These are phyloP conservation scores for Brassica cretica DNA, from an alignment of 345 rosid genomes.

Conservation along the genomic window DNA sequence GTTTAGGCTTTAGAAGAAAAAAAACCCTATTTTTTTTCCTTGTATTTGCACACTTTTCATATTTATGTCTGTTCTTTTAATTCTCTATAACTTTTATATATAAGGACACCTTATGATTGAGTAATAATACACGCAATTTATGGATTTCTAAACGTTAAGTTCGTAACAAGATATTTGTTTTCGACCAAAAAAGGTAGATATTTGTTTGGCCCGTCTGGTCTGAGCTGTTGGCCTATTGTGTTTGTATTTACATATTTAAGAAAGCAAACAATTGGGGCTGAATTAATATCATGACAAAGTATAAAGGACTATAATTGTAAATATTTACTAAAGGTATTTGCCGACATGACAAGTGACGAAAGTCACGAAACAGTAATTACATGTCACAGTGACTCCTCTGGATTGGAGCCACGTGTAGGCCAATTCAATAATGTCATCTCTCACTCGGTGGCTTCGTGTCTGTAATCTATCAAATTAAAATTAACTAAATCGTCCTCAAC, in stretches of 20 bases:
- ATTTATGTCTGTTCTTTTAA: too few relatives aligned
- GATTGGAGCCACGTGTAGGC: constrained; percentile 22
- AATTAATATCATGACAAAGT: not conserved
- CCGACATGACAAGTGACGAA: constrained; percentile 30
- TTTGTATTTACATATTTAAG: not conserved
- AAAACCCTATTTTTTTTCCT: too few relatives aligned
- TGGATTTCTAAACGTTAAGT: too few relatives aligned
- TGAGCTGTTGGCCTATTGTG: not conserved
- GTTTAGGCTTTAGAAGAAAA: too few relatives aligned
- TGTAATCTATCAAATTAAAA: not conserved
- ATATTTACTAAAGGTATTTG: not conserved
- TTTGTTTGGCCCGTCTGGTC: not conserved
- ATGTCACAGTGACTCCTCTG: constrained; percentile 27
- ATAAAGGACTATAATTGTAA: not conserved
- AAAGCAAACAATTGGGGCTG: constrained; percentile 4
- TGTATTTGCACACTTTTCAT: too few relatives aligned
- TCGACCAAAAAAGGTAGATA: not conserved
- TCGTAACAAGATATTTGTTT: too few relatives aligned
- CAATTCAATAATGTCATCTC: constrained; percentile 25
- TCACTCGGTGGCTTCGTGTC: constrained; percentile 1
- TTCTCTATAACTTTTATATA: too few relatives aligned
- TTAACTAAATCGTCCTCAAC: not conserved
- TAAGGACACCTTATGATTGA: too few relatives aligned
- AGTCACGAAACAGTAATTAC: not conserved
- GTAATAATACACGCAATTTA: too few relatives aligned